A percentile compares a stretch with the other conserved stretches of the same genome.
Conservation (phyloP, 768 basidiomycete genomes). For the Tephrocybe sp. region DNA sequence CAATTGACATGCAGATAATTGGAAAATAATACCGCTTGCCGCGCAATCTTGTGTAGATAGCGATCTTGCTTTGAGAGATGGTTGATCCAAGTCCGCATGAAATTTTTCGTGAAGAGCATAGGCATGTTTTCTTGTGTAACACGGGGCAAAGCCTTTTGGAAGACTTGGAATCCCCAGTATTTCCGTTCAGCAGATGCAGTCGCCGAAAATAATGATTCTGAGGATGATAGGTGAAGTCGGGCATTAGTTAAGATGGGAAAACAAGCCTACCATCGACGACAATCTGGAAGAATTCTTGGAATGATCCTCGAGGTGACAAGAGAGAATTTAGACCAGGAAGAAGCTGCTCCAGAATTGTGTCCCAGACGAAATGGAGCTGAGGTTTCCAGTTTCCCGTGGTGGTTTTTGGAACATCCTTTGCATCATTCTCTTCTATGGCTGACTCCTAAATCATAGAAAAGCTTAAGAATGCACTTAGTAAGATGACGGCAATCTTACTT, state of each 20-base stretch:
- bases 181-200: constrained; percentile 87
- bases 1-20: background rate
- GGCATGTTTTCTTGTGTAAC: constrained; percentile 68
- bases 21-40: constrained; percentile 60
- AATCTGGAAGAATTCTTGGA: constrained; percentile 88
- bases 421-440: constrained; percentile 53
- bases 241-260: background rate
- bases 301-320: constrained; percentile 53
- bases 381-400: constrained; percentile 77
- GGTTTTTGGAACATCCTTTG: constrained; percentile 46
- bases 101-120: constrained; percentile 90
- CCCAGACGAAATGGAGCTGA: constrained; percentile 92
- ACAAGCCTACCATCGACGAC: constrained; percentile 83
- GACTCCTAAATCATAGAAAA: constrained; percentile 46
- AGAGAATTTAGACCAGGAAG: constrained; percentile 48
- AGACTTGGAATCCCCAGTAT: constrained; percentile 95
- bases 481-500: constrained; percentile 44
- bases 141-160: constrained; percentile 75
- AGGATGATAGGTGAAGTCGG: constrained; percentile 7
- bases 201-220: constrained; percentile 85
- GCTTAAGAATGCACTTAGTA: constrained; percentile 13
- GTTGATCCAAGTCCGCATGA: constrained; percentile 97
- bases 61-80: constrained; percentile 88
- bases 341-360: constrained; percentile 73
- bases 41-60: constrained; percentile 86